phyloP scores from a whole-genome alignment of 192 early-diverging fungal species.

The Linnemannia elongata region DNA sequence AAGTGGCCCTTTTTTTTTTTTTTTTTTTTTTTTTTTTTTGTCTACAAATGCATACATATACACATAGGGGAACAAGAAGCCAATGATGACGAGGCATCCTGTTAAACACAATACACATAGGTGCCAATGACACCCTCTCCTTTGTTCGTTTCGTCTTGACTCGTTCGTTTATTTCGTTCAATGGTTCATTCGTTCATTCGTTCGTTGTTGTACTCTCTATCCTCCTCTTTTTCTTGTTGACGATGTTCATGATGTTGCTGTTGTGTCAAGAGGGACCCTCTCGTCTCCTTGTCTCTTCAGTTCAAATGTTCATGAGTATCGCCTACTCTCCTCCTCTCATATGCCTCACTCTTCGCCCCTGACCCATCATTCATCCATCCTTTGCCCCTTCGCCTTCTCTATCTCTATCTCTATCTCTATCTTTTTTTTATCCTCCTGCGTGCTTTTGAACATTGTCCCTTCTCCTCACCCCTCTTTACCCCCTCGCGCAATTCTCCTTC shows the following conservation, averaged over 20 bases:
- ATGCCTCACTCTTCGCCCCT: not conserved
- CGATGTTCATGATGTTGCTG: not conserved
- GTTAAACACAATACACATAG: no score
- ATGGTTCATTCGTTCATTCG: not conserved
- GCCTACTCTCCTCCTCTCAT: not conserved
- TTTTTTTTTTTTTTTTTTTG: no score
- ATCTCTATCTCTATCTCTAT: not conserved
- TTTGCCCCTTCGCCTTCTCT: not conserved
- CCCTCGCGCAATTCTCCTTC: not conserved
- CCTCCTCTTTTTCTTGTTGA: not conserved
- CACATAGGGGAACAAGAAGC: no score
- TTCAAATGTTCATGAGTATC: not conserved
- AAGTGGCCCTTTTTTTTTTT: no score
- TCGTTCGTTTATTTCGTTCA: not conserved
- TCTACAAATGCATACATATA: no score
- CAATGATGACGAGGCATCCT: no score
- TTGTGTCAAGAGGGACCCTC: not conserved
- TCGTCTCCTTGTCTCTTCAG: not conserved
- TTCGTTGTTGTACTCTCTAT: not conserved
- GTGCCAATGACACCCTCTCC: no score
- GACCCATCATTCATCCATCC: not conserved
- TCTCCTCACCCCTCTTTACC: not conserved
- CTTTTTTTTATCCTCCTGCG: not conserved
- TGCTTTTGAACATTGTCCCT: not conserved
- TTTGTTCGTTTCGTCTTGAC: no score